These are phyloP conservation scores for Karstenula rhodostoma DNA, from an alignment of 2,329 filamentous ascomycete genomes.

Conservation along the genomic window DNA sequence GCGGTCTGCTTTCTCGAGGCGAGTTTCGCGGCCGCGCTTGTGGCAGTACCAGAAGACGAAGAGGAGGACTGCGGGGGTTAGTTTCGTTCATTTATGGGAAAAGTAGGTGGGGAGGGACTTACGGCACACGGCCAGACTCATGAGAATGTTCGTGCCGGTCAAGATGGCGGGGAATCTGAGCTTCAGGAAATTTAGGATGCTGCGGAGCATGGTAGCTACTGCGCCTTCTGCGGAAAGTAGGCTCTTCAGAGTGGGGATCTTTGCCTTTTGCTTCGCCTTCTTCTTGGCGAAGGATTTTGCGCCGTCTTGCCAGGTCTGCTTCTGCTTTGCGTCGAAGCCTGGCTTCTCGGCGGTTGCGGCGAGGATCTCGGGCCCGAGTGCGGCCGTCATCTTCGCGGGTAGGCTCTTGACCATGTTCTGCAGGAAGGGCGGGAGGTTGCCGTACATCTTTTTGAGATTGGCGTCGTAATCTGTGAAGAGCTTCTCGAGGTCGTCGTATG, in stretches of 20 bases:
- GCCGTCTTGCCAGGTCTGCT: conserved; percentile 50
- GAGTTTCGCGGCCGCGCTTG: conserved; percentile 87
- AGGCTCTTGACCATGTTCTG: conserved; percentile 87
- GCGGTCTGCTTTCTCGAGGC: conserved; percentile 72
- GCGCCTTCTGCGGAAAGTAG: conserved; percentile 88
- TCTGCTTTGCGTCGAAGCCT: conserved; percentile 52
- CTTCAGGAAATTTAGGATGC: conserved; percentile 90
- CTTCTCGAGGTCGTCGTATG: conserved; percentile 85
- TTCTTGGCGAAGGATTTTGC: conserved; percentile 12
- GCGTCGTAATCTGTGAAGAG: conserved; percentile 69
- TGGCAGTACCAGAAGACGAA: conserved; percentile 99
- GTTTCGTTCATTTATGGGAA: conserved; percentile 8
- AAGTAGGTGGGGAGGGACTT: conserved; percentile 51
- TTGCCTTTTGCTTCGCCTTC: conserved; percentile 58
- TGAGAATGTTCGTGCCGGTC: conserved; percentile 83
- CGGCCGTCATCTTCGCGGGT: conserved; percentile 79
- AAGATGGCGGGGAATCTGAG: conserved; percentile 88
- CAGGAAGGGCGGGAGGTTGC: conserved; percentile 76
- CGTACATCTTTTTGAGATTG: conserved; percentile 70
- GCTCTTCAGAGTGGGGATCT: conserved; percentile 78
- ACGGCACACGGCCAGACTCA: conserved; percentile 89
- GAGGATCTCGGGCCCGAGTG: conserved; percentile 81
- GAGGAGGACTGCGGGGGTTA: conserved; percentile 69
- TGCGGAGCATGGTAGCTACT: conserved; percentile 81
- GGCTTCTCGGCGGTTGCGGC: conserved; percentile 78